Evolutionary conservation across 352 stramenopile genomes (phyloP).

Genomic region (Thalassiosira mediterranea): DNA sequence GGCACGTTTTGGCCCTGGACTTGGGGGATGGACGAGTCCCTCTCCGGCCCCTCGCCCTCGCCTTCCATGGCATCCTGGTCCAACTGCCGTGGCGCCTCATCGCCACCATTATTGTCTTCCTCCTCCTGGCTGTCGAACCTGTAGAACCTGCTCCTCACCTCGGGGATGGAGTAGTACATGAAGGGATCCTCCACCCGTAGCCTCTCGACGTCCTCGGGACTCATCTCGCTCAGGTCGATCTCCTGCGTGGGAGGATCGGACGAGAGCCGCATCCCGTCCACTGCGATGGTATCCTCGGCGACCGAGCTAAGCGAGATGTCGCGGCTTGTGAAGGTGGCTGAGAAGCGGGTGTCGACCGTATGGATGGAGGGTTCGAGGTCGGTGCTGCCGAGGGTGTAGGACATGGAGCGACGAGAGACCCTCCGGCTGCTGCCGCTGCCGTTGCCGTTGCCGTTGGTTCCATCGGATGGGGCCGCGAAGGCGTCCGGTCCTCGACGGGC

Average conservation of each 20-base stretch:
- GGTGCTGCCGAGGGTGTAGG: background rate
- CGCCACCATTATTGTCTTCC: no score
- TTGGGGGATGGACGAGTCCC: background rate
- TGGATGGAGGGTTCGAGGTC: background rate
- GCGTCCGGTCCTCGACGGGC: no score
- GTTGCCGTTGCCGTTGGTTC: background rate
- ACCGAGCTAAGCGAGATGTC: background rate
- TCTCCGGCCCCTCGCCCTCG: background rate
- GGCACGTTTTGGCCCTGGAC: no score
- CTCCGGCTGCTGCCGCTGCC: background rate
- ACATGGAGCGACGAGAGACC: background rate
- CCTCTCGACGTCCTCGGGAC: background rate
- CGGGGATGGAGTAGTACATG: conserved; percentile 12
- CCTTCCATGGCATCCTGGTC: background rate
- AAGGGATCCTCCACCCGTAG: conserved; percentile 7
- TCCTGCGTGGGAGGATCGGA: background rate
- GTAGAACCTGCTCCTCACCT: background rate
- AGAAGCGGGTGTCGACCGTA: background rate
- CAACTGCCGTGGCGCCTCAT: background rate
- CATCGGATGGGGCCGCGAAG: background rate
- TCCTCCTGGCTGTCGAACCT: background rate
- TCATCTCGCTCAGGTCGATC: conserved; percentile 7
- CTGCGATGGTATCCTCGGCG: no score
- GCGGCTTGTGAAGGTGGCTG: background rate
- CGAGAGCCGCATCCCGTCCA: background rate